phyloP scores from a whole-genome alignment of 352 stramenopile species.

The Globisporangium paddicum region DNA sequence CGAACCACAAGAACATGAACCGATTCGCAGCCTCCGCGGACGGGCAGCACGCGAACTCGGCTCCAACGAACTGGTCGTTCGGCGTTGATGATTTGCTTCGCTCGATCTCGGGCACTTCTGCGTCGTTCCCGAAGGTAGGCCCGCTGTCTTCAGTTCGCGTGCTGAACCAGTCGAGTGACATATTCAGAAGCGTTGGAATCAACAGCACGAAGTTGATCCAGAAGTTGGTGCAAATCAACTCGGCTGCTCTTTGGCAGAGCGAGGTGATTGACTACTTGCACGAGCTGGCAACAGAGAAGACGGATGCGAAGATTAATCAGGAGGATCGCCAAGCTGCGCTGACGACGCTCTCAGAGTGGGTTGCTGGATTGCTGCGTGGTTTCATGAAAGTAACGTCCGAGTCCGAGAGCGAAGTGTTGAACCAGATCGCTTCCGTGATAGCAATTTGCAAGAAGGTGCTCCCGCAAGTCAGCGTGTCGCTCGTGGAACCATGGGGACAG shows the following conservation, averaged over 20 bases:
- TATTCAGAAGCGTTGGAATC: constrained; percentile 31
- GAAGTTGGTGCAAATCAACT: constrained; percentile 41
- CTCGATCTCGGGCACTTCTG: constrained; percentile 36
- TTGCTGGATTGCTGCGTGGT: constrained; percentile 35
- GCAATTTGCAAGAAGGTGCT: constrained; percentile 38
- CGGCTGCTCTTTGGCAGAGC: constrained; percentile 24
- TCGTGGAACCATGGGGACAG: constrained; percentile 51
- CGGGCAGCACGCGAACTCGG: constrained; percentile 59
- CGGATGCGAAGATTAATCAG: constrained; percentile 31
- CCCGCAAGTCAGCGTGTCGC: constrained; percentile 49
- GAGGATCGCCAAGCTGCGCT: constrained; percentile 62
- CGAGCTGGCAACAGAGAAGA: constrained; percentile 31
- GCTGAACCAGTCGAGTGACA: constrained; percentile 39
- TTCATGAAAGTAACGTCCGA: constrained; percentile 23
- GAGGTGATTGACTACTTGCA: constrained; percentile 20
- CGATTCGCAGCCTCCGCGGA: constrained; percentile 60
- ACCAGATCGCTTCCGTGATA: constrained; percentile 20
- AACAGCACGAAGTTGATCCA: constrained; percentile 40
- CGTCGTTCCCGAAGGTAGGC: constrained; percentile 41
- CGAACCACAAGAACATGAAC: constrained; percentile 64
- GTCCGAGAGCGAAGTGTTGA: constrained; percentile 13
- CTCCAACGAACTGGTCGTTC: constrained; percentile 71
- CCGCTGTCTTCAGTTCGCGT: constrained; percentile 54
- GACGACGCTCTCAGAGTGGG: constrained; percentile 51
- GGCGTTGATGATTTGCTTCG: constrained; percentile 60